Percentiles rank a stretch among this genome's conserved stretches.
phyloP scores from a whole-genome alignment of 352 stramenopile species.

The Phytophthora citricola region DNA sequence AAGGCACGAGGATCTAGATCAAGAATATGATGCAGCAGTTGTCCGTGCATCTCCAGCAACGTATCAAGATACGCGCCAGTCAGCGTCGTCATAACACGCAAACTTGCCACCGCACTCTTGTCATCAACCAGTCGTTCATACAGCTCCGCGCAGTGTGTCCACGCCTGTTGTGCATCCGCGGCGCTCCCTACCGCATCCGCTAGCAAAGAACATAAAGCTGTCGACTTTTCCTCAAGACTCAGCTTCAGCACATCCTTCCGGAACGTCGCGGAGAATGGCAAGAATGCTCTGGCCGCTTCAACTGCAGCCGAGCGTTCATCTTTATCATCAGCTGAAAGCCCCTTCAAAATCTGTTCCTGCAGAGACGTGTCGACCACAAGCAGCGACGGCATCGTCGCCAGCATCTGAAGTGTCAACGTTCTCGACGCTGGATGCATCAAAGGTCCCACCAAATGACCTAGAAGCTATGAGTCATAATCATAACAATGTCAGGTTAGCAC shows the following conservation, averaged over 20 bases:
- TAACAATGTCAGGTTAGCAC: neutral
- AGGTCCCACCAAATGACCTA: conserved; percentile 21
- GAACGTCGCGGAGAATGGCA: conserved; percentile 37
- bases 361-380: conserved; percentile 32
- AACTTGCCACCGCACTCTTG: conserved; percentile 35
- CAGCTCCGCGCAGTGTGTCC: conserved; percentile 46
- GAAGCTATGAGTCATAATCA: conserved; percentile 28
- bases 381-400: conserved; percentile 57
- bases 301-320: conserved; percentile 42
- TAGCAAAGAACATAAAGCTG: conserved; percentile 31
- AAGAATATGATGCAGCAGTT: conserved; percentile 42
- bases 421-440: conserved; percentile 29
- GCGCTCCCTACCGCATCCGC: conserved; percentile 25
- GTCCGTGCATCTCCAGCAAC: conserved; percentile 35
- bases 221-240: conserved; percentile 21
- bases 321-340: conserved; percentile 21
- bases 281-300: conserved; percentile 35
- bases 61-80: conserved; percentile 20
- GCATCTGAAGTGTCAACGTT: conserved; percentile 43
- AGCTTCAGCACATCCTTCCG: conserved; percentile 30
- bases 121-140: conserved; percentile 49
- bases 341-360: conserved; percentile 33
- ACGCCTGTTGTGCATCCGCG: conserved; percentile 43
- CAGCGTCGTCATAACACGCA: conserved; percentile 46
- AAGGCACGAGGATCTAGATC: conserved; percentile 36